Conservation (phyloP, 352 stramenopile species). For the Globisporangium cederbergense region DNA sequence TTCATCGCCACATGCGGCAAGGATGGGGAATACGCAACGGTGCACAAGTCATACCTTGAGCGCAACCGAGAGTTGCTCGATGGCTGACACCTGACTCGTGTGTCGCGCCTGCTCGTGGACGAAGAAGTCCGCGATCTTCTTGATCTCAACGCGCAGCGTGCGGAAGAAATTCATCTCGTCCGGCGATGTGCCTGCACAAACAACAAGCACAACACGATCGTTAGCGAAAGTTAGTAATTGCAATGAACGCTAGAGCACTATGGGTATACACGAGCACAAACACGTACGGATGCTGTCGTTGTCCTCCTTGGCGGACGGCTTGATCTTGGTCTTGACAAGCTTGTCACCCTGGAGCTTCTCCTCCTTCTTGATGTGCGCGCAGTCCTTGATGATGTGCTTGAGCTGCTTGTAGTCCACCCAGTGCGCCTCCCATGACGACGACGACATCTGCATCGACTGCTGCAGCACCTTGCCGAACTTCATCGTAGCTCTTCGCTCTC, state of each 20-base stretch:
- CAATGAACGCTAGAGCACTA: not conserved
- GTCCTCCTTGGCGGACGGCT: constrained; percentile 71
- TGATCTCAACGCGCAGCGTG: constrained; percentile 80
- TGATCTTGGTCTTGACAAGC: constrained; percentile 76
- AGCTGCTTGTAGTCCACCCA: constrained; percentile 90
- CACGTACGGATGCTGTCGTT: constrained; percentile 86
- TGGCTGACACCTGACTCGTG: constrained; percentile 53
- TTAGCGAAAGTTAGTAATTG: not conserved
- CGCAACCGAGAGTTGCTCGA: constrained; percentile 62
- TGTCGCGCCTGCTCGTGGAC: constrained; percentile 77
- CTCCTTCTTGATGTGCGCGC: constrained; percentile 82
- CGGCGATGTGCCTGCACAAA: constrained; percentile 57
- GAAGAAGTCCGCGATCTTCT: constrained; percentile 86
- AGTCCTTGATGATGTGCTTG: constrained; percentile 90
- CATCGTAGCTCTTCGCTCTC: constrained; percentile 31
- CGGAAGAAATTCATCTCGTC: constrained; percentile 89
- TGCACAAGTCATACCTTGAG: constrained; percentile 43
- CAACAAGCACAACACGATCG: constrained; percentile 2
- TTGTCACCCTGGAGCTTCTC: constrained; percentile 79
- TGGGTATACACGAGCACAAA: not conserved
- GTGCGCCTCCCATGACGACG: constrained; percentile 60
- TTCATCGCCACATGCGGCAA: not conserved
- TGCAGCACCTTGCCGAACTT: constrained; percentile 89
- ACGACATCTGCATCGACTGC: constrained; percentile 85
- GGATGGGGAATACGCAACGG: not conserved